Conservation (phyloP, 495 filamentous ascomycete species). For the Neurospora pannonica region DNA sequence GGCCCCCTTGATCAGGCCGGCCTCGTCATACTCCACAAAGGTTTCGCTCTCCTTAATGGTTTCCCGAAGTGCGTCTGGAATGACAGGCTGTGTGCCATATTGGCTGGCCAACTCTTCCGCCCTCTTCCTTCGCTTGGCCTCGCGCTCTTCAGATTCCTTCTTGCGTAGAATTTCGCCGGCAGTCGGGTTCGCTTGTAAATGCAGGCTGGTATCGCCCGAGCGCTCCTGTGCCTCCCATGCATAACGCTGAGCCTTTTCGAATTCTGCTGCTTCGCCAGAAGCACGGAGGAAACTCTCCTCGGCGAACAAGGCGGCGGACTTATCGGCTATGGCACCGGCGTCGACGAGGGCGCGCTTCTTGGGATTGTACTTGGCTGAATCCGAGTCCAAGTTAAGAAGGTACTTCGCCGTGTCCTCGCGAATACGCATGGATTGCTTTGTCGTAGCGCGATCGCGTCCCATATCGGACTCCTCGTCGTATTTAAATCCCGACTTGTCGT, state of each 20-base stretch:
- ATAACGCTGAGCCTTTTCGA: slow-evolving; percentile 78
- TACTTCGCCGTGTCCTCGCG: slow-evolving; percentile 99
- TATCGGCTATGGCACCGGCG: slow-evolving; percentile 70
- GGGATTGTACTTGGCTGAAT: slow-evolving; percentile 96
- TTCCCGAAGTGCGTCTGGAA: slow-evolving; percentile 52
- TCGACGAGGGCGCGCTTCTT: slow-evolving; percentile 95
- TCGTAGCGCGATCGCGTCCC: slow-evolving; percentile 85
- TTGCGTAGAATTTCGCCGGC: slow-evolving; percentile 76
- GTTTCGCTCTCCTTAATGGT: slow-evolving; percentile 71
- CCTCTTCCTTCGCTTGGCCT: slow-evolving; percentile 55
- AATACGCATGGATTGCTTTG: slow-evolving; percentile 71
- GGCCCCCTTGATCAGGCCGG: slow-evolving; percentile 80
- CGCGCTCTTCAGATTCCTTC: slow-evolving; percentile 62
- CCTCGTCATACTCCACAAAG: slow-evolving; percentile 94
- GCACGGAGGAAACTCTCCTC: slow-evolving; percentile 90
- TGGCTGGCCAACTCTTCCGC: slow-evolving; percentile 69
- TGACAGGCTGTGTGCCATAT: slow-evolving; percentile 68
- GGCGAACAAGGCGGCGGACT: slow-evolving; percentile 77
- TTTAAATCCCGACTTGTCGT: slow-evolving; percentile 37
- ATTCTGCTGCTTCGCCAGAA: slow-evolving; percentile 90
- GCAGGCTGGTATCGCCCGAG: slow-evolving; percentile 59
- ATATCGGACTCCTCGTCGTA: slow-evolving; percentile 98
- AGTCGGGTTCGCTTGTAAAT: slow-evolving; percentile 94
- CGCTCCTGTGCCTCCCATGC: slow-evolving; percentile 94
- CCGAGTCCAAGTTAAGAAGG: slow-evolving; percentile 83